Conservation (phyloP, 176 grass and related monocot genomes). For the Oryza rufipogon region DNA sequence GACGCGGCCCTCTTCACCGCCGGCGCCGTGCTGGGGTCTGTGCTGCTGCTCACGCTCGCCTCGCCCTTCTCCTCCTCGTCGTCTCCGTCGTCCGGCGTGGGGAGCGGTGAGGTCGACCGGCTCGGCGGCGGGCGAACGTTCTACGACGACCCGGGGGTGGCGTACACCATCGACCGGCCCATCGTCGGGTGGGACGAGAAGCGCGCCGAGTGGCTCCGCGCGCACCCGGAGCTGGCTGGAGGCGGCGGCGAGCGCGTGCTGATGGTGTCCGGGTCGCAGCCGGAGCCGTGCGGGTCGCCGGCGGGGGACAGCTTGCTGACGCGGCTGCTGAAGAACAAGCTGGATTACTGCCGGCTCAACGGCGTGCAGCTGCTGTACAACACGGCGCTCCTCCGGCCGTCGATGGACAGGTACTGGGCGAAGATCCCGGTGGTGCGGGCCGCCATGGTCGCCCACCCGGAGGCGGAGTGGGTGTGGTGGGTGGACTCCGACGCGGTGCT, state of each 20-base stretch:
- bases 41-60: constrained; percentile 53
- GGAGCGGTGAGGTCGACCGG: not conserved
- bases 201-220: constrained; percentile 64
- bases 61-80: constrained; percentile 38
- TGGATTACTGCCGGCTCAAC: constrained; percentile 87
- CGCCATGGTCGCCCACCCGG: constrained; percentile 86
- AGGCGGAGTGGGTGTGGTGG: constrained; percentile 96
- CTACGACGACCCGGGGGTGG: constrained; percentile 76
- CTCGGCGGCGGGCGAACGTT: constrained; percentile 38
- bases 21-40: constrained; percentile 50
- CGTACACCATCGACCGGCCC: constrained; percentile 69
- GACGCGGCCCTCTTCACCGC: constrained; percentile 64
- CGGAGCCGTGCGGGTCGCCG: constrained; percentile 58
- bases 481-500: constrained; percentile 93
- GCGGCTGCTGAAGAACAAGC: constrained; percentile 86
- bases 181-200: constrained; percentile 77
- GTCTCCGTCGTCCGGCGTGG: not conserved
- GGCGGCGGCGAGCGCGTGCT: constrained; percentile 49
- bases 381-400: constrained; percentile 67
- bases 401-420: constrained; percentile 78
- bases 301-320: constrained; percentile 66
- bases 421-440: constrained; percentile 75
- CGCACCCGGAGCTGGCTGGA: constrained; percentile 37
- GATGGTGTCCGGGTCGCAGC: constrained; percentile 92
- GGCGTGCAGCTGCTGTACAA: constrained; percentile 74